Conservation (phyloP, 208 protist species). For the Endotrypanum monterogeii region DNA sequence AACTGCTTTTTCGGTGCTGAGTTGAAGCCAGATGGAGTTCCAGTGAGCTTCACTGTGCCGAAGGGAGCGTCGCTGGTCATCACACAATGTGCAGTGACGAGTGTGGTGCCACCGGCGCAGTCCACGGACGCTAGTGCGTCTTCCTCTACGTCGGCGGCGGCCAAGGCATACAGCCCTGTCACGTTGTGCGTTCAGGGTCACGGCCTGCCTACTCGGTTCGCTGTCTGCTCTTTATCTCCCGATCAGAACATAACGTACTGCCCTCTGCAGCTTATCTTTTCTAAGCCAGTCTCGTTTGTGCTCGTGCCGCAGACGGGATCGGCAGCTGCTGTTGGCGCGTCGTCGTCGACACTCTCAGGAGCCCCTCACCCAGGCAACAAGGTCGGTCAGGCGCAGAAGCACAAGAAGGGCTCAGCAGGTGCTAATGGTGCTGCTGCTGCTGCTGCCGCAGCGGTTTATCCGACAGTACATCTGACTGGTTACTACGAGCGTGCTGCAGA, state of each 20-base stretch:
- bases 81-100: conserved; percentile 73
- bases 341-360: background rate
- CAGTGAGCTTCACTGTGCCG: conserved; percentile 66
- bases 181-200: conserved; percentile 78
- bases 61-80: conserved; percentile 62
- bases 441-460: conserved; percentile 22
- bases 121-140: conserved; percentile 3
- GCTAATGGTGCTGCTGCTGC: background rate
- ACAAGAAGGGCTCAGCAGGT: background rate
- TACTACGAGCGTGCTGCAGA: conserved; percentile 74
- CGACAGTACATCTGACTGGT: conserved; percentile 74
- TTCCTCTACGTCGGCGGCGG: background rate
- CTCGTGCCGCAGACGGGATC: conserved; percentile 39
- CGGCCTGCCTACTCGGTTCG: conserved; percentile 51
- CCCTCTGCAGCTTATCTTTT: conserved; percentile 76
- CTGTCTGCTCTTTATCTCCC: conserved; percentile 59
- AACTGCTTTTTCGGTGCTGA: conserved; percentile 87
- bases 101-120: conserved; percentile 29
- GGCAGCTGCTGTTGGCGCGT: background rate
- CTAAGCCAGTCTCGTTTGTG: conserved; percentile 58
- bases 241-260: conserved; percentile 48
- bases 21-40: conserved; percentile 52
- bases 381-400: conserved; percentile 4
- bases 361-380: conserved; percentile 15
- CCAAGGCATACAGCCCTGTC: conserved; percentile 37